A percentile compares a stretch with the other conserved stretches of the same genome.
phyloP scores from a whole-genome alignment of 805 yeast genomes.

The Ogataea minuta region DNA sequence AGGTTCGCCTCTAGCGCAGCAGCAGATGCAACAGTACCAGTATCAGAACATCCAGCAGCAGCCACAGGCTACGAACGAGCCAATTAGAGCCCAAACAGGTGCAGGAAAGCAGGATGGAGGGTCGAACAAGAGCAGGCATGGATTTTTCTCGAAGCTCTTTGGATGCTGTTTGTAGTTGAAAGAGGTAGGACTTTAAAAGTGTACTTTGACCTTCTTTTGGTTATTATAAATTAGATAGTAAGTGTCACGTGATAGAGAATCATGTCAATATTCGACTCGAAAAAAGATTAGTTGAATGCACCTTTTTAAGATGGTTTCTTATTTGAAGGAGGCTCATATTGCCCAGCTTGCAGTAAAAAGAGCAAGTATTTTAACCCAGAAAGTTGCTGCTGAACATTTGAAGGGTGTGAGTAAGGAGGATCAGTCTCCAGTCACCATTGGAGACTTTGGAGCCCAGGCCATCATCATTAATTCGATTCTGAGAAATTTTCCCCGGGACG shows the following conservation, averaged over 20 bases:
- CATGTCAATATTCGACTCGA: neutral
- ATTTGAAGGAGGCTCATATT: conserved; percentile 64
- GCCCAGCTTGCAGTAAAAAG: conserved; percentile 90
- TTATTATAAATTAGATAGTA: conserved; percentile 3
- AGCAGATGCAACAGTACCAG: conserved; percentile 18
- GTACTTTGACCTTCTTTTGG: conserved; percentile 4
- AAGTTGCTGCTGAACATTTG: conserved; percentile 54
- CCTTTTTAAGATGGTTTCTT: conserved; percentile 29
- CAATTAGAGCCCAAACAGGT: conserved; percentile 15
- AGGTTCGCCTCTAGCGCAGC: conserved; percentile 14
- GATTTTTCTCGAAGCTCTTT: conserved; percentile 28
- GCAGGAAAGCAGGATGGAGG: conserved; percentile 21
- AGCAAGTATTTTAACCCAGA: conserved; percentile 74
- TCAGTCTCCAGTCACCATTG: conserved; percentile 92
- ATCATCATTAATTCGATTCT: conserved; percentile 81
- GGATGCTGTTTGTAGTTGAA: conserved; percentile 21
- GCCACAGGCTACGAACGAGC: conserved; percentile 23
- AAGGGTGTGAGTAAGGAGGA: conserved; percentile 74
- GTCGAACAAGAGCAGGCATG: conserved; percentile 22
- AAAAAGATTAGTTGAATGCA: conserved; percentile 1
- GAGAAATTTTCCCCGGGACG: conserved; percentile 77
- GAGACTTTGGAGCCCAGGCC: conserved; percentile 96
- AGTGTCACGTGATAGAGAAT: neutral
- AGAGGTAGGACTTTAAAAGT: conserved; percentile 1
- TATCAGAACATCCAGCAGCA: conserved; percentile 22